Evolutionary conservation across 805 yeast genomes (phyloP).

Genomic region (Blastobotrys attinorum): DNA sequence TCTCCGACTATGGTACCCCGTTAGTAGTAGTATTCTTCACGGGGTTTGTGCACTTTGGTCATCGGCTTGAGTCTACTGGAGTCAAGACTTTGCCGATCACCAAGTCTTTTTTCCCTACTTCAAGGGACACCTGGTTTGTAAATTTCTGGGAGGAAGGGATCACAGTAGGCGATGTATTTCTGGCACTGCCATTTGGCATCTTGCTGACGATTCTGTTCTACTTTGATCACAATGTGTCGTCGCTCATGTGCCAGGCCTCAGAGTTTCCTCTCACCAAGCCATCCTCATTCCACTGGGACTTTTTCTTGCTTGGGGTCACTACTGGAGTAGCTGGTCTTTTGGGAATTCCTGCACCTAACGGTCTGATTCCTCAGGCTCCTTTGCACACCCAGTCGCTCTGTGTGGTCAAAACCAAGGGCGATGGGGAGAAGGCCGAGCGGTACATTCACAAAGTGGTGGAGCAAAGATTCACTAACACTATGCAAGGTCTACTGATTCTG

Average conservation of each 20-base stretch:
- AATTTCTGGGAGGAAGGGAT: constrained; percentile 75
- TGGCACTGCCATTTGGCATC: constrained; percentile 90
- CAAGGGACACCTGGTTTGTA: constrained; percentile 53
- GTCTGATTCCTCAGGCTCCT: constrained; percentile 96
- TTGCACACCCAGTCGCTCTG: constrained; percentile 76
- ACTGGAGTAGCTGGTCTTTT: constrained; percentile 82
- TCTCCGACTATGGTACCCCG: constrained; percentile 85
- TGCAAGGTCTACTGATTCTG: constrained; percentile 75
- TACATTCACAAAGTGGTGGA: constrained; percentile 61
- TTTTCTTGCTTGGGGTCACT: constrained; percentile 71
- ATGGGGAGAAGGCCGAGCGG: neutral
- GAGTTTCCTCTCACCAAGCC: constrained; percentile 80
- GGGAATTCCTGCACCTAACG: constrained; percentile 95
- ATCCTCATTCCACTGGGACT: constrained; percentile 88
- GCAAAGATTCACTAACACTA: constrained; percentile 76
- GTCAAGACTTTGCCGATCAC: constrained; percentile 63
- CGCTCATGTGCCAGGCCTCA: constrained; percentile 83
- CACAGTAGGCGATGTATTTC: constrained; percentile 64
- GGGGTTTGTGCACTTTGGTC: constrained; percentile 90
- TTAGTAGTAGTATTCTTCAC: constrained; percentile 79
- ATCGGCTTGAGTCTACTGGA: constrained; percentile 48
- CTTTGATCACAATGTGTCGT: constrained; percentile 92
- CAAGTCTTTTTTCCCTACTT: constrained; percentile 68
- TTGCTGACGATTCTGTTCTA: constrained; percentile 77
- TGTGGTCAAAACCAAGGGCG: constrained; percentile 35